A percentile compares a stretch with the other conserved stretches of the same genome.
Evolutionary conservation across 129 eudicot genomes (phyloP).

Genomic region (Centrapalus pauciflorus): DNA sequence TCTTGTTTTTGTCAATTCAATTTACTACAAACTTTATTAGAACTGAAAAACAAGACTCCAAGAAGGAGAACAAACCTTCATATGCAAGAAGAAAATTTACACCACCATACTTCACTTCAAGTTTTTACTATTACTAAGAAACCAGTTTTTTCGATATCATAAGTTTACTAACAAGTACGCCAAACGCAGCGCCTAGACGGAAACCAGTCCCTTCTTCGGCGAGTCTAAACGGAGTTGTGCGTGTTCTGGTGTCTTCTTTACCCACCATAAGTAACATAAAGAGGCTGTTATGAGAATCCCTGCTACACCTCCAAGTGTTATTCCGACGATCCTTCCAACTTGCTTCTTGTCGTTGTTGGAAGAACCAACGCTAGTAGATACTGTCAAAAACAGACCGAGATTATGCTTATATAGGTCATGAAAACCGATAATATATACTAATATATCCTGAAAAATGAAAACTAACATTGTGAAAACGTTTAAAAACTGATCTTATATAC

Average conservation of each 20-base stretch:
- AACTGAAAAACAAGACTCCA: no score
- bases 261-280: constrained; percentile 51
- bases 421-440: no score
- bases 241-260: constrained; percentile 41
- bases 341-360: constrained; percentile 34
- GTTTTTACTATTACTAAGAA: neutral
- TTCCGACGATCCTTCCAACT: constrained; percentile 43
- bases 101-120: no score
- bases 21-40: no score
- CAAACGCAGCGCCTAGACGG: neutral
- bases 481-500: no score
- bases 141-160: neutral
- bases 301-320: constrained; percentile 44
- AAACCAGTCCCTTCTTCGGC: constrained; percentile 37
- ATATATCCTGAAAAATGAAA: no score
- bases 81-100: no score
- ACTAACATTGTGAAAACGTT: no score
- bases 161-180: neutral
- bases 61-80: no score
- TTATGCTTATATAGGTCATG: neutral
- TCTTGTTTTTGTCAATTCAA: no score
- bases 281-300: constrained; percentile 33
- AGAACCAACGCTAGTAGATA: constrained; percentile 13
- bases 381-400: constrained; percentile 26
- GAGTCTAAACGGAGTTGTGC: constrained; percentile 32